Conservation (phyloP, 306 rosid genomes). For the Trichosanthes cucumerina region DNA sequence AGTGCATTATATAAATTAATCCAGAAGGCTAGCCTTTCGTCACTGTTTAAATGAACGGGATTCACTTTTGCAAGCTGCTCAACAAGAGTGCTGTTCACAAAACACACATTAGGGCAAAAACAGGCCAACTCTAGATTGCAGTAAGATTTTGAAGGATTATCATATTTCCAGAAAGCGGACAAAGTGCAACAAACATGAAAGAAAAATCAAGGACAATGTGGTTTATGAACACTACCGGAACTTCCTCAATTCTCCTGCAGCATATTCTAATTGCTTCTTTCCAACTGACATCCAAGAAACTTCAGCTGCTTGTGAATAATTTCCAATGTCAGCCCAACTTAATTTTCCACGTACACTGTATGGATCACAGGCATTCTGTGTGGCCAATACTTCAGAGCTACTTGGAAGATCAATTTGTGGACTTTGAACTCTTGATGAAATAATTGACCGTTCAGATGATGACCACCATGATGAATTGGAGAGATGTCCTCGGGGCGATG, state of each 20-base stretch:
- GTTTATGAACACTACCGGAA: constrained; percentile 39
- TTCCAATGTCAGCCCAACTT: constrained; percentile 63
- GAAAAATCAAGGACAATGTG: background rate
- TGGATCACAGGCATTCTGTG: constrained; percentile 52
- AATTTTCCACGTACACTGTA: constrained; percentile 54
- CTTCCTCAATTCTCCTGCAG: constrained; percentile 59
- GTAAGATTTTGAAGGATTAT: background rate
- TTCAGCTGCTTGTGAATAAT: constrained; percentile 50
- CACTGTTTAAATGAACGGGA: constrained; percentile 44
- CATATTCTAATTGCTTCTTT: constrained; percentile 66
- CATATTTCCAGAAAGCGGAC: background rate
- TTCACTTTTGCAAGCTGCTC: constrained; percentile 70
- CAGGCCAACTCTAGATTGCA: background rate
- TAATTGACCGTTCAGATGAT: constrained; percentile 50
- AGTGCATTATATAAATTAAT: constrained; percentile 65
- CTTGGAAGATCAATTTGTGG: constrained; percentile 46
- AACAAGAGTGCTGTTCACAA: constrained; percentile 48
- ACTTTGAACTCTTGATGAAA: constrained; percentile 47
- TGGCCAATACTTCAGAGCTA: constrained; percentile 46
- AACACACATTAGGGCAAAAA: background rate
- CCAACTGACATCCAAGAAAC: constrained; percentile 92
- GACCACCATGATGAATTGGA: constrained; percentile 66
- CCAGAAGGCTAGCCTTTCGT: constrained; percentile 71
- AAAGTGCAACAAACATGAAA: background rate
- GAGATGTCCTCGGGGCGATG: constrained; percentile 54